Percentiles rank a stretch among this genome's conserved stretches.
Evolutionary conservation across 2,329 filamentous ascomycete species (phyloP).

Genomic region (Chrysoporthe austroafricana): DNA sequence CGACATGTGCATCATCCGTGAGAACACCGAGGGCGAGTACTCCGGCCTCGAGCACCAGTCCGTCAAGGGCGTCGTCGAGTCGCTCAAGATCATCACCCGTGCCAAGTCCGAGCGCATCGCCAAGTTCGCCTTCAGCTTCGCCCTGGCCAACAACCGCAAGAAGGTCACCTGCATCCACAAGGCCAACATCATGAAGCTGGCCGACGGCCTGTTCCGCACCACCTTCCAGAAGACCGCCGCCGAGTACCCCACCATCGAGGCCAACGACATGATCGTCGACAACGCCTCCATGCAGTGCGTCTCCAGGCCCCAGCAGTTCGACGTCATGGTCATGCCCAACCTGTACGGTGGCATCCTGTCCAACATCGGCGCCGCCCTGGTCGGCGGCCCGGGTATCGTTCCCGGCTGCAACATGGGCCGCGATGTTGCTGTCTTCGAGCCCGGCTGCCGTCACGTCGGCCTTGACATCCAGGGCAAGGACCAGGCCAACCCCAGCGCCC

Average conservation of each 20-base stretch:
- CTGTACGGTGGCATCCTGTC: slow-evolving; percentile 98
- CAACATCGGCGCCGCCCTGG: slow-evolving; percentile 96
- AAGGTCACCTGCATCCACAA: slow-evolving; percentile 99
- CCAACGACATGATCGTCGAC: slow-evolving; percentile 99
- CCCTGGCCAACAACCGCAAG: slow-evolving; percentile 97
- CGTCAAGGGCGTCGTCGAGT: slow-evolving; percentile 94
- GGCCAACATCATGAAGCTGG: slow-evolving; percentile 99
- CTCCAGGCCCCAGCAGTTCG: slow-evolving; percentile 94
- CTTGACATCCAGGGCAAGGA: slow-evolving; percentile 99
- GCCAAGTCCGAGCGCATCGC: slow-evolving; percentile 99
- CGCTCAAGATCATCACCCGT: slow-evolving; percentile 99
- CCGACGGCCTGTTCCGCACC: slow-evolving; percentile 97
- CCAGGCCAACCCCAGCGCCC: slow-evolving; percentile 95
- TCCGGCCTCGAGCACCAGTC: slow-evolving; percentile 98
- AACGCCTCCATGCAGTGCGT: slow-evolving; percentile 99
- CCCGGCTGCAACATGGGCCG: slow-evolving; percentile 99
- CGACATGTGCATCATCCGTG: slow-evolving; percentile 98
- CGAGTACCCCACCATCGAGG: slow-evolving; percentile 94
- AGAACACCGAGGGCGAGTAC: slow-evolving; percentile 99
- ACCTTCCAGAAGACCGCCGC: slow-evolving; percentile 93
- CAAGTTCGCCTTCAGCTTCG: slow-evolving; percentile 98
- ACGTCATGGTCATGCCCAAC: slow-evolving; percentile 99
- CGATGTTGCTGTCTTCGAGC: slow-evolving; percentile 97
- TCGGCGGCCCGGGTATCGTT: slow-evolving; percentile 95
- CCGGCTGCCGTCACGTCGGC: slow-evolving; percentile 97